These are phyloP conservation scores for Auricularia cornea DNA, from an alignment of 768 basidiomycete species.

Conservation along the genomic window DNA sequence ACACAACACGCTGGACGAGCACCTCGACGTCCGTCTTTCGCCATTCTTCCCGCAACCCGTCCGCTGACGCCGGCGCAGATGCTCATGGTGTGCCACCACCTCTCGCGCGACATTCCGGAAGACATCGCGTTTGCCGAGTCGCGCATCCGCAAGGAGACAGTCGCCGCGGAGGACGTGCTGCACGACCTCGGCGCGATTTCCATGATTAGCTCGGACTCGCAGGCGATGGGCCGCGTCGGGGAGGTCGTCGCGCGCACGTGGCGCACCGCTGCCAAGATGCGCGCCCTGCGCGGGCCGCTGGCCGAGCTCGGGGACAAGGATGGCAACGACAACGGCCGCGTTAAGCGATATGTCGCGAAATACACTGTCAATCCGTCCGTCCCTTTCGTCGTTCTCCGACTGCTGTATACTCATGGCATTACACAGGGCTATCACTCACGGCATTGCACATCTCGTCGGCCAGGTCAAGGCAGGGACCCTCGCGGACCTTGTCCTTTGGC, in stretches of 20 bases:
- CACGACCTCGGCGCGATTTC: conserved; percentile 91
- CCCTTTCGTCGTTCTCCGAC: conserved; percentile 1
- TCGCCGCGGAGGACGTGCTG: conserved; percentile 94
- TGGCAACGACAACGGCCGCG: conserved; percentile 74
- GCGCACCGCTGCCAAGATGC: conserved; percentile 96
- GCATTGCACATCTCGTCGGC: conserved; percentile 81
- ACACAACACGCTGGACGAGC: conserved; percentile 89
- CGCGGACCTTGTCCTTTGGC: conserved; percentile 95
- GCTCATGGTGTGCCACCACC: conserved; percentile 99
- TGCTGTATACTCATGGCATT: not conserved
- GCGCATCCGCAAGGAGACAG: conserved; percentile 91
- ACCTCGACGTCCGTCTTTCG: conserved; percentile 68
- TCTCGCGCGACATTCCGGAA: conserved; percentile 85
- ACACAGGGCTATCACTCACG: conserved; percentile 82
- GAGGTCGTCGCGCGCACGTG: conserved; percentile 91
- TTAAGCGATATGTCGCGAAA: conserved; percentile 92
- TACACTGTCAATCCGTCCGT: conserved; percentile 96
- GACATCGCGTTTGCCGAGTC: conserved; percentile 96
- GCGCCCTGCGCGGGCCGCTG: conserved; percentile 67
- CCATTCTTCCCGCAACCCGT: not conserved
- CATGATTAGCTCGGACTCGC: conserved; percentile 94
- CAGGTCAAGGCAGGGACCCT: conserved; percentile 73
- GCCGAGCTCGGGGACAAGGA: conserved; percentile 56
- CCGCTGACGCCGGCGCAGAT: conserved; percentile 45
- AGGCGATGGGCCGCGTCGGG: conserved; percentile 97